Base-by-base conservation (phyloP, 2,329 filamentous ascomycete species). In the Aspergillus proliferans region DNA sequence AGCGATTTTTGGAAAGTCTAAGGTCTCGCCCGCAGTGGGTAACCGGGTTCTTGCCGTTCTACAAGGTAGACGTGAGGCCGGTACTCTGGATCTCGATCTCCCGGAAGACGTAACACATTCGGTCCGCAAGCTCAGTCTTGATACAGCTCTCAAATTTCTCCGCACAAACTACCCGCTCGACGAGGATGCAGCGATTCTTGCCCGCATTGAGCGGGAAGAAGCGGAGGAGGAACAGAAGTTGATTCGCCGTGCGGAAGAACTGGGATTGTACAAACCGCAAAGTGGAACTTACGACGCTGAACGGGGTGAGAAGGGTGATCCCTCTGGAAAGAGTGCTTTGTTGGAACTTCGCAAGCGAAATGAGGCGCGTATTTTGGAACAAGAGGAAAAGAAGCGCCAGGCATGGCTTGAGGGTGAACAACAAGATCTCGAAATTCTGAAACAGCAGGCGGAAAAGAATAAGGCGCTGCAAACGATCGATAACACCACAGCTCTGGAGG, bases 371-470 rank as follows among this genome's bases (percentile, higher is more conserved):
- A 52, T 68, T 6, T 52, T 69, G 46, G 60, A 66, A 8, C 67
- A 76, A 49, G 73, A 80, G 61, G 70, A 75, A 53, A 58, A 62
- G 39, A 72, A 78, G 56, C 76, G 76, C 38, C 71, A 71, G 42
- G 66, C 71, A 47, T 82, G 79, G 77, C 70, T 80, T 24, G 63
- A 70, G 8, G 74, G 74, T n/a, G 79, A 81, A 54, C 70, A 73
- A 26, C 61, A 65, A 51, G 64, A 72, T 34, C 58, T 57, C 10
- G 68, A 70, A 49, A 61, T 58, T 41, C 19, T 68, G 36, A 56
- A 59, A 50, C 61, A 53, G 15, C 61, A 65, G 45, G 47, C 67
- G 15, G 59, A 64, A 46, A 62, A 58, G 46, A 70, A 66, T 48
- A 71, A 62, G 30, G 58, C 63, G 21, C 50, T 72, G 46, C 65